Base-by-base conservation (phyloP, 2,329 filamentous ascomycete genomes). In the Monilinia vaccinii-corymbosi region DNA sequence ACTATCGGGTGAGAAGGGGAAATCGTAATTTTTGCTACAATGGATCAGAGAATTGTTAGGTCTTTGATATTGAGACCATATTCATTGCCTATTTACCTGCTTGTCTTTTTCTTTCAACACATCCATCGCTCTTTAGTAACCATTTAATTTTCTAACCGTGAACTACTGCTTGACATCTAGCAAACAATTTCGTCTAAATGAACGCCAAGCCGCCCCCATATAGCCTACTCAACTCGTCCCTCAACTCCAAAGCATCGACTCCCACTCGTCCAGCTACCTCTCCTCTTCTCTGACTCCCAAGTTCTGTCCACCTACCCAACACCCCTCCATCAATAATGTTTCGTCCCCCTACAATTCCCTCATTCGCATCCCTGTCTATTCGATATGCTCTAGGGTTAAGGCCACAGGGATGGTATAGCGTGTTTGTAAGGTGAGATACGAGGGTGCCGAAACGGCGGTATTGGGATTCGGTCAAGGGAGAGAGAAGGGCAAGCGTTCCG, bases 381-480 rank as follows among this genome's bases (percentile, higher is more conserved):
- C 94, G 81, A 74, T 93, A 89, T 0, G 86, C 89, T 59, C 88
- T 85, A 2, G 91, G 88, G 73, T 97, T 97, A 53, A 97, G 78
- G 0, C 89, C 91, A 9, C 86, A 89, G 5, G 88, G 77, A 64
- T 91, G 86, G 47, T 89, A 85, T 9, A 97, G 81, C 0, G 86
- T 85, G 38, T 85, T 89, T 10, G 86, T 79, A 1, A 99, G 79
- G 71, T 95, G 91, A 4, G 86, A 88, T 50, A 92, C 83, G 4
- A 99, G 78, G 1, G 89, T 90, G 4, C 86, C 86, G 4, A 99
- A 81, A 0, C 92, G 87, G 1, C 94, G 87, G 74, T 97, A 97
- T 13, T 86, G 80, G 7, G 86, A 79, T 73, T 97, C 93, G 0
- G 85, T 78, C 1, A 97, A 78, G 0, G 93, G 85, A 0, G 88